These are phyloP conservation scores for Kodamaea arcana DNA, from an alignment of 1,139 yeast genomes.

Conservation along the genomic window DNA sequence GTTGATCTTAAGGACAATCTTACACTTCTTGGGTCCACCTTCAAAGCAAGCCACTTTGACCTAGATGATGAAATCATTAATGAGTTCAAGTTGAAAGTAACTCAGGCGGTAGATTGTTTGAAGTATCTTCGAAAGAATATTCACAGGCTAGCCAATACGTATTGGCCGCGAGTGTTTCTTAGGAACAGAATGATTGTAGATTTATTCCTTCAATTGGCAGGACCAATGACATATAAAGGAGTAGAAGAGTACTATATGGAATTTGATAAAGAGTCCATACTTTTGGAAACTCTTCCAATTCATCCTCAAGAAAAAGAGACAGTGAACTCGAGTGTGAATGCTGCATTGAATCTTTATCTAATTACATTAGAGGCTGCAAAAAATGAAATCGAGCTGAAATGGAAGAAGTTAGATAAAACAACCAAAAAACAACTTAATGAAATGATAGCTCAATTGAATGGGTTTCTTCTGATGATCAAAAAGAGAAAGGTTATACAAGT, in stretches of 20 bases:
- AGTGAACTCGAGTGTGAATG: slow-evolving; percentile 26
- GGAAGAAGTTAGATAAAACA: slow-evolving; percentile 28
- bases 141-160: slow-evolving; percentile 25
- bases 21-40: slow-evolving; percentile 12
- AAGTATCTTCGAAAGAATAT: slow-evolving; percentile 37
- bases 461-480: slow-evolving; percentile 36
- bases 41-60: slow-evolving; percentile 12
- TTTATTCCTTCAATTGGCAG: slow-evolving; percentile 31
- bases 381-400: slow-evolving; percentile 26
- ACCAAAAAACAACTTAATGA: slow-evolving; percentile 32
- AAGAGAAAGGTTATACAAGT: slow-evolving; percentile 28
- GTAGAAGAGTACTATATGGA: slow-evolving; percentile 38
- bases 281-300: slow-evolving; percentile 29
- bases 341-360: slow-evolving; percentile 29
- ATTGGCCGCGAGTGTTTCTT: slow-evolving; percentile 37
- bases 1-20: slow-evolving; percentile 13
- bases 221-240: slow-evolving; percentile 40
- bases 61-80: slow-evolving; percentile 41
- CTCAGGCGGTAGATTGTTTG: slow-evolving; percentile 40
- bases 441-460: slow-evolving; percentile 37
- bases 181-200: slow-evolving; percentile 30
- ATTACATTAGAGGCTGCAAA: slow-evolving; percentile 27
- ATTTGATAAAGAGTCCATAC: slow-evolving; percentile 30
- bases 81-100: slow-evolving; percentile 43
- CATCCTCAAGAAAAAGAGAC: slow-evolving; percentile 39